Evolutionary conservation across 2,329 filamentous ascomycete genomes (phyloP).

Genomic region (Coniochaeta pulveracea): DNA sequence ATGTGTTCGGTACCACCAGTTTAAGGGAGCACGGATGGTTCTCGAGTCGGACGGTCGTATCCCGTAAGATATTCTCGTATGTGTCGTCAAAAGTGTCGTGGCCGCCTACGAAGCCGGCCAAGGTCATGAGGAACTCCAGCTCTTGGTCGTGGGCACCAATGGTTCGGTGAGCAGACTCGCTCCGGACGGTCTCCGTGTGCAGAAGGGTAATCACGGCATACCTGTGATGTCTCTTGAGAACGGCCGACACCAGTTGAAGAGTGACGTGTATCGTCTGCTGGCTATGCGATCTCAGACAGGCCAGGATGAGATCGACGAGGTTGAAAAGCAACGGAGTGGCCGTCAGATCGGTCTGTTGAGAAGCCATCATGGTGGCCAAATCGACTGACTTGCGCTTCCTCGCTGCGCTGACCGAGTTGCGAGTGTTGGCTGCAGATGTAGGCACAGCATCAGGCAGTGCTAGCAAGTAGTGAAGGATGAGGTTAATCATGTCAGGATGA

Average conservation of each 20-base stretch:
- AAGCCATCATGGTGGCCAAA: slow-evolving; percentile 66
- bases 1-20: slow-evolving; percentile 51
- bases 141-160: slow-evolving; percentile 66
- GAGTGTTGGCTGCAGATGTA: slow-evolving; percentile 22
- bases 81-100: slow-evolving; percentile 60
- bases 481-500: slow-evolving; percentile 86
- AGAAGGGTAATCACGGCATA: slow-evolving; percentile 74
- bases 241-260: slow-evolving; percentile 73
- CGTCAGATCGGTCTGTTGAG: slow-evolving; percentile 62
- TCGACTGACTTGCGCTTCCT: slow-evolving; percentile 84
- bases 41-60: slow-evolving; percentile 58
- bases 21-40: slow-evolving; percentile 62
- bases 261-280: slow-evolving; percentile 85
- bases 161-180: slow-evolving; percentile 48
- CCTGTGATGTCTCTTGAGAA: slow-evolving; percentile 76
- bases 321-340: slow-evolving; percentile 84
- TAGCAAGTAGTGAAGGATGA: slow-evolving; percentile 85
- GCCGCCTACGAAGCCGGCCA: slow-evolving; percentile 59
- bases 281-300: slow-evolving; percentile 74
- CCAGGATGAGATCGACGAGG: slow-evolving; percentile 78
- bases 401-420: slow-evolving; percentile 51
- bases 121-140: slow-evolving; percentile 56
- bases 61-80: slow-evolving; percentile 61
- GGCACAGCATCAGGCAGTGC: slow-evolving; percentile 56
- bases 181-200: slow-evolving; percentile 48